Evolutionary conservation across 2,329 filamentous ascomycete species (phyloP).

Genomic region (Rutstroemia sp.): DNA sequence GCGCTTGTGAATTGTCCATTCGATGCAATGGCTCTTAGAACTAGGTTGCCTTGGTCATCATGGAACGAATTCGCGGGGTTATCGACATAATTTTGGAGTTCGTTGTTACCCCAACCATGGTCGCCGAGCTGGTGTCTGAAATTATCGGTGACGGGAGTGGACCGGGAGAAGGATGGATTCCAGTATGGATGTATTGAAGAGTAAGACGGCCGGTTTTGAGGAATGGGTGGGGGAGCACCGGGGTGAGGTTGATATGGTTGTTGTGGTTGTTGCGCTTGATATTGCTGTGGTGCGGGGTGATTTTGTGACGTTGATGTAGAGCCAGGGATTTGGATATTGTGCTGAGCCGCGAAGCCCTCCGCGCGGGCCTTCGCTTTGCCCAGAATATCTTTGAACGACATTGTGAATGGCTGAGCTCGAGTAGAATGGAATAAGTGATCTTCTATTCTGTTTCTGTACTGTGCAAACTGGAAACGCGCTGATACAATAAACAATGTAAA

Average conservation of each 20-base stretch:
- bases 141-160: constrained; percentile 39
- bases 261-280: not conserved
- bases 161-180: constrained; percentile 42
- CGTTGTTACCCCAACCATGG: constrained; percentile 56
- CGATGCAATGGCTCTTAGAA: constrained; percentile 43
- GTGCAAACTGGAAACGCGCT: not conserved
- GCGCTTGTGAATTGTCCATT: constrained; percentile 46
- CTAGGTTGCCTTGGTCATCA: constrained; percentile 41
- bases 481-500: not conserved
- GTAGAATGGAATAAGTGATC: not conserved
- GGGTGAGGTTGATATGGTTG: not conserved
- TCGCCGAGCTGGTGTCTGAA: constrained; percentile 49
- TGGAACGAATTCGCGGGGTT: constrained; percentile 45
- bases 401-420: not conserved
- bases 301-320: constrained; percentile 3
- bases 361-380: constrained; percentile 21
- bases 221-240: constrained; percentile 5
- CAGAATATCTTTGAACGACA: constrained; percentile 20
- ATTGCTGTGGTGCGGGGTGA: constrained; percentile 1
- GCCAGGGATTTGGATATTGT: constrained; percentile 10
- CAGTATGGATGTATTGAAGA: constrained; percentile 36
- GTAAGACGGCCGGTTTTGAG: constrained; percentile 7
- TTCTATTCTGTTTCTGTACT: not conserved
- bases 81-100: constrained; percentile 50
- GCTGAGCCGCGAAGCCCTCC: constrained; percentile 16